Base-by-base conservation (phyloP, 495 filamentous ascomycete species). In the Annulohypoxylon maeteangense region DNA sequence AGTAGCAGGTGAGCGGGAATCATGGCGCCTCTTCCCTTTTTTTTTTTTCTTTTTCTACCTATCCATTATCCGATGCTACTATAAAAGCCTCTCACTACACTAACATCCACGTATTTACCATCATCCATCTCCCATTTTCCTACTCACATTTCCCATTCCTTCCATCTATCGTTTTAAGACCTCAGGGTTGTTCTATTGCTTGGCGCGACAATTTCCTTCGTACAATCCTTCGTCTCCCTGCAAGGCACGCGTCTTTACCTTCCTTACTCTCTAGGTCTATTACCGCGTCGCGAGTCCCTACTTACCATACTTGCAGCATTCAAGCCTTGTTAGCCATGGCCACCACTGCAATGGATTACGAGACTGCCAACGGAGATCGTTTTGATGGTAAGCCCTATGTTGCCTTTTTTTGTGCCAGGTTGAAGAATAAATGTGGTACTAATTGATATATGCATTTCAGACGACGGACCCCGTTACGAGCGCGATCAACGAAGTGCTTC, bases 401-500 rank as follows among this genome's bases (percentile, higher is more conserved):
- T 31, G n/a, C 42, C 14, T 61, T 8, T 7, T 27, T 48, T 0
- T 12, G 4, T 65, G 1, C 11, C 34, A 14, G 16, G 11, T 29
- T 31, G 48, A 14, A 22, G 20, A 58, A 23, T 34, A 25, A 16
- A 56, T 4, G 51, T 42, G 16, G 22, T 45, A 62, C 62, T 74
- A 64, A 69, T 74, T 51, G 7, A 31, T 60, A 18, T 67, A 27
- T 47, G 23, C 6, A 23, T 44, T 40, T 10, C 74, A 92, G 93
- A 94, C 75, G 93, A 93, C 75, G 81, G 80, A 63, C 89, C 91
- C 75, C 91, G 92, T 72, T 95, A 92, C 75, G 91, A 88, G 67
- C 82, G 87, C 71, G 88, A 94, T 65, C 92, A 94, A 67, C 92
- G 95, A 78, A 97, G 93, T 84, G 94, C 94, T 67, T 98, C 96